Percentiles rank a stretch among this genome's conserved stretches.
Conservation (phyloP, 495 filamentous ascomycete genomes). For the Daldinia bambusicola region DNA sequence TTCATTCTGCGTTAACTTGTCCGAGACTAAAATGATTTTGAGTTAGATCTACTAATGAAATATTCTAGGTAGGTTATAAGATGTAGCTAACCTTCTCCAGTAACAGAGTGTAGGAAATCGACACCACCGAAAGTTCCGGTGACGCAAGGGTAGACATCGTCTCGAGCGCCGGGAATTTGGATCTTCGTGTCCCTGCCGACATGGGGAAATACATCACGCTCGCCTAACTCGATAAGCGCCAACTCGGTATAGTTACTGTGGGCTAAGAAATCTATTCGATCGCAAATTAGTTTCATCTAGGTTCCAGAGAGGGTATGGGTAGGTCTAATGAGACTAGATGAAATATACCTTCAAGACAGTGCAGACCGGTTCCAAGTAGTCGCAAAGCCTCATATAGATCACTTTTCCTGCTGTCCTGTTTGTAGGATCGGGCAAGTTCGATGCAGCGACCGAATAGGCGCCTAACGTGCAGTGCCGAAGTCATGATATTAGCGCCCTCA, state of each 20-base stretch:
- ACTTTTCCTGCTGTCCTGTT: constrained; percentile 66
- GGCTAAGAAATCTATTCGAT: constrained; percentile 75
- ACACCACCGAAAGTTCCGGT: constrained; percentile 95
- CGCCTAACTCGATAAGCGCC: constrained; percentile 83
- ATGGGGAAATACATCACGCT: constrained; percentile 82
- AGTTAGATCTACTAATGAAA: constrained; percentile 12
- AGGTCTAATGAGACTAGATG: not conserved
- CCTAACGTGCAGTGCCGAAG: constrained; percentile 78
- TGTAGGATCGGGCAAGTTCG: constrained; percentile 76
- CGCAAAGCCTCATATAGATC: constrained; percentile 88
- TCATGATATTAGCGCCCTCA: constrained; percentile 76
- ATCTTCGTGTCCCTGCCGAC: constrained; percentile 77
- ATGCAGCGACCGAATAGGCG: constrained; percentile 76
- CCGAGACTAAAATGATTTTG: constrained; percentile 64
- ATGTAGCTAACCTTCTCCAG: constrained; percentile 69
- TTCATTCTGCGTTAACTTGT: constrained; percentile 89
- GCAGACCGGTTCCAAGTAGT: constrained; percentile 83
- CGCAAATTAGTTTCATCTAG: constrained; percentile 12
- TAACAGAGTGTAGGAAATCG: constrained; percentile 85
- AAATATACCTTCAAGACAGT: constrained; percentile 81
- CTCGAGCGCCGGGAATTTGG: constrained; percentile 69
- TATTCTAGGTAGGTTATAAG: not conserved
- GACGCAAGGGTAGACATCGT: constrained; percentile 77
- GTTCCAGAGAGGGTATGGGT: not conserved
- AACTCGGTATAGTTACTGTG: constrained; percentile 93